A percentile compares a stretch with the other conserved stretches of the same genome.
Conservation (phyloP, 225 moss, liverwort and hornwort genomes). For the Physcomitrium patens region DNA sequence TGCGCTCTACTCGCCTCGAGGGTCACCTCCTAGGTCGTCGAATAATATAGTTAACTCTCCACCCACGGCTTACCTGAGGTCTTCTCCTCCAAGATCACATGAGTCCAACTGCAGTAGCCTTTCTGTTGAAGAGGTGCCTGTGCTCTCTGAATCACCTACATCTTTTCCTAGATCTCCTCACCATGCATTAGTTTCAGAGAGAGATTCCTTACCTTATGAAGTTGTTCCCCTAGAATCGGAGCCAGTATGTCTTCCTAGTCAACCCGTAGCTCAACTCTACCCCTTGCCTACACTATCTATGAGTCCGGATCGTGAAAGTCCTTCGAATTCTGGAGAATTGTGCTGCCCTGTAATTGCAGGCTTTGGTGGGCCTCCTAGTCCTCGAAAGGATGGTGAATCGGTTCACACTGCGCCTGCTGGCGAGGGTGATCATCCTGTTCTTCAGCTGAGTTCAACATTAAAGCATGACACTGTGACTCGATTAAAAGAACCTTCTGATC, state of each 20-base stretch:
- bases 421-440: conserved; percentile 7
- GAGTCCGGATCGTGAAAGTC: conserved; percentile 24
- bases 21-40: conserved; percentile 27
- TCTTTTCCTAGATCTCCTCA: conserved; percentile 31
- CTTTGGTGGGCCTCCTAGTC: conserved; percentile 29
- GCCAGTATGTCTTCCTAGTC: conserved; percentile 4
- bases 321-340: conserved; percentile 19
- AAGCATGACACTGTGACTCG: conserved; percentile 21
- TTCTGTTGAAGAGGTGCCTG: conserved; percentile 36
- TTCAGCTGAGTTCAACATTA: conserved; percentile 37
- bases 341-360: conserved; percentile 7
- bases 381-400: conserved; percentile 22
- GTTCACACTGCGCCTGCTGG: background rate
- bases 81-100: conserved; percentile 23
- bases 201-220: conserved; percentile 18
- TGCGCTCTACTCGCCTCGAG: conserved; percentile 36
- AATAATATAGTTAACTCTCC: conserved; percentile 26
- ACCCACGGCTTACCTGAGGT: conserved; percentile 22
- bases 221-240: conserved; percentile 16
- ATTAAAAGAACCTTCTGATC: conserved; percentile 1
- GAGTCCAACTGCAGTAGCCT: conserved; percentile 29
- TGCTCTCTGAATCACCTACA: conserved; percentile 39
- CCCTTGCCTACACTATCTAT: conserved; percentile 39
- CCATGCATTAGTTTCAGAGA: background rate
- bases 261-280: conserved; percentile 28